Conservation (phyloP, 2,329 filamentous ascomycete genomes). For the Rhytidhysteron rufulum region DNA sequence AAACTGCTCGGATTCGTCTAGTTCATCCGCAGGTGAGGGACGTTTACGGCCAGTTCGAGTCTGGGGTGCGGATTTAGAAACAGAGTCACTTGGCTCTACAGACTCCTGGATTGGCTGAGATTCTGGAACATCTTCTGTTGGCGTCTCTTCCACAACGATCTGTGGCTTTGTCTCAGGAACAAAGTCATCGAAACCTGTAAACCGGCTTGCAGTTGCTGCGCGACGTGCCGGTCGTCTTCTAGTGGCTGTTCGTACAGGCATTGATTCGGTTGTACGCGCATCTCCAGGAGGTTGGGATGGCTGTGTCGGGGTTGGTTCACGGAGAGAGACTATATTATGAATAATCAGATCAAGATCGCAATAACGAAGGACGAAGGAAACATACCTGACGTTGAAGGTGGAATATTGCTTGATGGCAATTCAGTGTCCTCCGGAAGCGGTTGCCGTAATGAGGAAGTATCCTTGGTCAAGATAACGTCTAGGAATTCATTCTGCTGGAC, state of each 20-base stretch:
- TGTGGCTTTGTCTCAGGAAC: not conserved
- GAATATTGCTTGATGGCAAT: conserved; percentile 14
- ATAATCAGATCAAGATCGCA: no score
- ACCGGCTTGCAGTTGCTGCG: conserved; percentile 47
- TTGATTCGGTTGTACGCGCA: conserved; percentile 10
- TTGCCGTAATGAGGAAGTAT: conserved; percentile 68
- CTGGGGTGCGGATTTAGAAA: not conserved
- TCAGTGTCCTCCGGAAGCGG: conserved; percentile 49
- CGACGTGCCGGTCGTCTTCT: conserved; percentile 32
- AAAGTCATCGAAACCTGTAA: conserved; percentile 56
- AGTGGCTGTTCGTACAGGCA: conserved; percentile 20
- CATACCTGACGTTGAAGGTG: conserved; percentile 9
- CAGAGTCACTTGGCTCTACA: not conserved
- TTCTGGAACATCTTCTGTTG: not conserved
- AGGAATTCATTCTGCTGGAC: conserved; percentile 90
- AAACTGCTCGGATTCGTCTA: conserved; percentile 54
- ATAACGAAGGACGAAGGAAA: no score
- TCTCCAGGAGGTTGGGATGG: conserved; percentile 13
- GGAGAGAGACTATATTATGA: conserved; percentile 6
- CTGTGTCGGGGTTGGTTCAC: conserved; percentile 14
- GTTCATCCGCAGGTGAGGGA: conserved; percentile 30
- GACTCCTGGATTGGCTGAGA: not conserved
- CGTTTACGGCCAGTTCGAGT: conserved; percentile 1
- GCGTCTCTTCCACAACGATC: not conserved
- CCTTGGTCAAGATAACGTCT: conserved; percentile 78